These are phyloP conservation scores for Claviceps sp. DNA, from an alignment of 2,329 filamentous ascomycete genomes.

Conservation along the genomic window DNA sequence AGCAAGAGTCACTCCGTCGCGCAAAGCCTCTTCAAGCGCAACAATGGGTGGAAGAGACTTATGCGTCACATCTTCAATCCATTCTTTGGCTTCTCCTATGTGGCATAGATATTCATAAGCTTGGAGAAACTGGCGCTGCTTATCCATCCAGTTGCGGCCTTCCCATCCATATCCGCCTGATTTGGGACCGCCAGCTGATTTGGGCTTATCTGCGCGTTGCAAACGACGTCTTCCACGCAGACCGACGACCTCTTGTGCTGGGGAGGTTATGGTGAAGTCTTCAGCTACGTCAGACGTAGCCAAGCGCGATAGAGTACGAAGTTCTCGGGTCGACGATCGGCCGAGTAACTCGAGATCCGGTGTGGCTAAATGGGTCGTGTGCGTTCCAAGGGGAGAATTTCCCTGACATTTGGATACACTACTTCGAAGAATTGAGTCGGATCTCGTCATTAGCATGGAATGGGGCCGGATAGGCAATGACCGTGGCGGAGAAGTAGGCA, in stretches of 20 bases:
- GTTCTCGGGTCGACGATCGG: constrained; percentile 78
- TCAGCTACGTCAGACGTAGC: constrained; percentile 62
- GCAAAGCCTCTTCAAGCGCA: constrained; percentile 79
- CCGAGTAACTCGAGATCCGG: constrained; percentile 73
- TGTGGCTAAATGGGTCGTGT: constrained; percentile 36
- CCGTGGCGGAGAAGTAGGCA: constrained; percentile 29
- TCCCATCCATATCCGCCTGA: constrained; percentile 55
- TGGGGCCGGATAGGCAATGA: constrained; percentile 36
- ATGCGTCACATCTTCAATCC: constrained; percentile 87
- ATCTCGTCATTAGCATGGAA: constrained; percentile 46
- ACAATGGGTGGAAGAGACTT: constrained; percentile 82
- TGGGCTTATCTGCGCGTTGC: constrained; percentile 52
- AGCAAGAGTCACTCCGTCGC: constrained; percentile 86
- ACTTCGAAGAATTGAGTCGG: constrained; percentile 35
- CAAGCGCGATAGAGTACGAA: constrained; percentile 74
- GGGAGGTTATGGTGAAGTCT: constrained; percentile 66
- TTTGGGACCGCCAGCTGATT: constrained; percentile 32
- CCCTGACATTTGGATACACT: constrained; percentile 19
- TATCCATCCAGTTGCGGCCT: constrained; percentile 94
- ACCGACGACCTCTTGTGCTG: constrained; percentile 76
- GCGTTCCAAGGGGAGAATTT: constrained; percentile 18
- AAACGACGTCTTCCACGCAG: constrained; percentile 72
- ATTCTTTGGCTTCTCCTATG: constrained; percentile 97
- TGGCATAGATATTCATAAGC: constrained; percentile 98
- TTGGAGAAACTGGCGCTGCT: constrained; percentile 88